These are phyloP conservation scores for Myriosclerotinia curreyana DNA, from an alignment of 2,329 filamentous ascomycete species.

Conservation along the genomic window DNA sequence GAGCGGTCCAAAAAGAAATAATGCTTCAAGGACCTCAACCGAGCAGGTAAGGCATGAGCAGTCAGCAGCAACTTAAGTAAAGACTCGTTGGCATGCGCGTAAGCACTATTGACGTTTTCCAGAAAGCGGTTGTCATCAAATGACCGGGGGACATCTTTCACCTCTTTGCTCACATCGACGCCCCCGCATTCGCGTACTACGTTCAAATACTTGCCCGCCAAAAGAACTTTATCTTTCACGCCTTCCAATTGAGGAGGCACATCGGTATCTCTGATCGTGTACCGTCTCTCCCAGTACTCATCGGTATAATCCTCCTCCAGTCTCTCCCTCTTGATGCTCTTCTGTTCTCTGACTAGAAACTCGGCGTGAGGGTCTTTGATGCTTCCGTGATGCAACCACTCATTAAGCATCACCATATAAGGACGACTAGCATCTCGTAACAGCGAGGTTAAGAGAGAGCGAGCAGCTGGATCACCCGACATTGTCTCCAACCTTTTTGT, in stretches of 20 bases:
- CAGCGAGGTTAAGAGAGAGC: slow-evolving; percentile 74
- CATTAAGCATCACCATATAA: slow-evolving; percentile 98
- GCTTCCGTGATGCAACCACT: slow-evolving; percentile 94
- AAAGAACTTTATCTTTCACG: slow-evolving; percentile 88
- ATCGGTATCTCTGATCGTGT: slow-evolving; percentile 87
- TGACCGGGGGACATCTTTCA: slow-evolving; percentile 81
- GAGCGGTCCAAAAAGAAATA: slow-evolving; percentile 99
- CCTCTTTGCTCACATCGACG: slow-evolving; percentile 86
- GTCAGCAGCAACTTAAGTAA: slow-evolving; percentile 87
- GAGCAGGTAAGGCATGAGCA: slow-evolving; percentile 83
- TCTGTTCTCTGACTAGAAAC: slow-evolving; percentile 93
- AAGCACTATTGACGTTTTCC: slow-evolving; percentile 93
- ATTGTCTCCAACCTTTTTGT: slow-evolving; percentile 82
- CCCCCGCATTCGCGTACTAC: slow-evolving; percentile 96
- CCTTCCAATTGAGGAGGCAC: slow-evolving; percentile 87
- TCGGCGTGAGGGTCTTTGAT: slow-evolving; percentile 93
- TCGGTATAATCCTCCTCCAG: slow-evolving; percentile 97
- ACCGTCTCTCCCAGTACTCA: slow-evolving; percentile 98
- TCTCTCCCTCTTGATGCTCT: slow-evolving; percentile 86
- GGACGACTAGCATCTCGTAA: slow-evolving; percentile 85
- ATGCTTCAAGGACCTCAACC: slow-evolving; percentile 89
- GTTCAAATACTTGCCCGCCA: slow-evolving; percentile 97
- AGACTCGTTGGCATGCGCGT: slow-evolving; percentile 92
- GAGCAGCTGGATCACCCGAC: slow-evolving; percentile 88
- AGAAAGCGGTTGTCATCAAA: slow-evolving; percentile 91